Evolutionary conservation across 495 filamentous ascomycete species (phyloP), one percentile per base, ranked within the genome.

Genomic region (Neurospora hispaniola): DNA sequence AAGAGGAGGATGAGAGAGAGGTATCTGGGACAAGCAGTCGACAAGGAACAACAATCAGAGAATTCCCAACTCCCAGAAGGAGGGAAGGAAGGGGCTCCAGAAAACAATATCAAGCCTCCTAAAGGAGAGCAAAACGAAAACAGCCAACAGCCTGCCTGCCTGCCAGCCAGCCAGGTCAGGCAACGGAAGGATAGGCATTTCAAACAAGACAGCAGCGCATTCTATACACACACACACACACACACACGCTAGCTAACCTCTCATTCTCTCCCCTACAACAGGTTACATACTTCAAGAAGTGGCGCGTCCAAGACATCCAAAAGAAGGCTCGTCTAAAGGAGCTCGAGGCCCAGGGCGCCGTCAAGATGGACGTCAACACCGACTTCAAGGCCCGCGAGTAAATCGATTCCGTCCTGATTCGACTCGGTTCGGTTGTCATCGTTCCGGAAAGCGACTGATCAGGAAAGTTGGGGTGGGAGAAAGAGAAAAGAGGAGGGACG

Each of bases 251-350:
- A 69, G 44, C 42, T 69, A 39, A 44, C 27, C 2, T 2, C 23
- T 20, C 6, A 8, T 62, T 2, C 62, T 38, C 46, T 14, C 68
- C 12, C 35, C 1, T 38, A 9, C 54, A 72, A 42, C 77, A 98
- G 95, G 93, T 98, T 72, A 92, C 92, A 82, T 97, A 99, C 82
- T 99, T 99, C 86, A 97, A 98, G 82, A 92, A 97, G 80, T 90
- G 93, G 82, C 86, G 96, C 73, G 93, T 98, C 46, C 94, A 96
- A 85, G 94, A 98, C 72, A 87, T 90, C 78, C 92, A 97, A 73
- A 92, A 93, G 79, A 91, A 92, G 75, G 85, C 90, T 81, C 91
- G 91, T 59, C 82, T 98, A 43, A 90, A 91, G 81, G 88, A 88
- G 75, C 87, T 99, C 73, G 88, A 93, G 80, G 89, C 88, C 35